These are phyloP conservation scores for Suillus plorans DNA, from an alignment of 768 basidiomycete genomes.

Conservation along the genomic window DNA sequence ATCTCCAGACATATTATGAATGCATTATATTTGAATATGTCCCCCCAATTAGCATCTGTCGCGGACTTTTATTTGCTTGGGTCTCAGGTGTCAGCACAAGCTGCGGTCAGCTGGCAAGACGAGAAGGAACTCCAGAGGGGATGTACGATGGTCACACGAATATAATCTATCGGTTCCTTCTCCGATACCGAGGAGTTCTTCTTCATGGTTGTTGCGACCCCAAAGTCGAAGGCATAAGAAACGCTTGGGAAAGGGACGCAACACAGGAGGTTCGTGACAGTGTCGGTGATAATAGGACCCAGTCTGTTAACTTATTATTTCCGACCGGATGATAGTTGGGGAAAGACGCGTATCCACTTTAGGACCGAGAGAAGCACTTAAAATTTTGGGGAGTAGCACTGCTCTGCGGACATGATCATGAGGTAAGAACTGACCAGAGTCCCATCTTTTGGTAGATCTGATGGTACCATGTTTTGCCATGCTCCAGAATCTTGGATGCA, in stretches of 20 bases:
- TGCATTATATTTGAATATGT: too few species aligned
- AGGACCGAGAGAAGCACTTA: background rate
- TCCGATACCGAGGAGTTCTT: background rate
- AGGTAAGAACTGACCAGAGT: background rate
- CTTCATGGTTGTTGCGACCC: background rate
- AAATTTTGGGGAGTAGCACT: background rate
- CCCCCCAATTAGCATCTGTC: too few species aligned
- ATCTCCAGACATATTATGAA: too few species aligned
- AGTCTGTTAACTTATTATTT: background rate
- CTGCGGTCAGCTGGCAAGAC: background rate
- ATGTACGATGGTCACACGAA: background rate
- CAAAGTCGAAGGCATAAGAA: conserved; percentile 4
- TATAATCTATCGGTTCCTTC: background rate
- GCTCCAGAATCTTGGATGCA: background rate
- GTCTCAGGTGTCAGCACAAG: background rate
- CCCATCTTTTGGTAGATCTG: background rate
- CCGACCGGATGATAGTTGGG: background rate
- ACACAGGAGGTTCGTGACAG: background rate
- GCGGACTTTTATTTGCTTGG: too few species aligned
- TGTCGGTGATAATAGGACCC: conserved; percentile 1
- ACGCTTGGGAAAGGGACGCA: background rate
- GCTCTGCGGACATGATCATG: background rate
- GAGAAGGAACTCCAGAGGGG: background rate
- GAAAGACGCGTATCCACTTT: background rate
- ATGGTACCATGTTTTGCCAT: conserved; percentile 4